Evolutionary conservation across 805 yeast genomes (phyloP), one percentile per base, ranked within the genome.

Genomic region (Sungouiozyma ichnusensis): DNA sequence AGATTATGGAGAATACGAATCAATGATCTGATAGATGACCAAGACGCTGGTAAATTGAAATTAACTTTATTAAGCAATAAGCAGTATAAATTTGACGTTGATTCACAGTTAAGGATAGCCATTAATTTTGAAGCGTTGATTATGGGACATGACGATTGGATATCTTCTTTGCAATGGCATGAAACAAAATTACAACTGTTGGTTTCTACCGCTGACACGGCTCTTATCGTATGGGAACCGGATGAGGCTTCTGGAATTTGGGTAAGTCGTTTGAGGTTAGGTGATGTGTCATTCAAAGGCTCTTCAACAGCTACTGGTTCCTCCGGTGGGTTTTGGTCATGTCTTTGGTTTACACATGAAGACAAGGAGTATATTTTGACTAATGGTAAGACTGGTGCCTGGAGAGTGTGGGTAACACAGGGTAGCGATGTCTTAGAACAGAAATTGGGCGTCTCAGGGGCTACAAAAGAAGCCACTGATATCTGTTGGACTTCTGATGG

Each of bases 131-230:
- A 94, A 55, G 96, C 98, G 0, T 73, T 92, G 45, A 77, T 92
- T 19, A 81, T 92, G 82, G 99, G 98, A 6, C 98, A 92, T 62
- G 99, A 92, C 58, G 99, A 92, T 60, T 92, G 98, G 98, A 80
- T 94, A 19, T 77, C 90, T 2, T 77, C 85, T 8, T 67, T 92
- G 37, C 67, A 72, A 42, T 92, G 98, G 97, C 85, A 81, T 55
- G 60, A 60, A 27, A 58, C 66, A 5, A 70, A 74, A 41, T 54
- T 76, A 29, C 75, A 74, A 48, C 66, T 92, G 27, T 62, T 92
- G 33, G 85, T 96, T 0, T 78, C 95, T 1, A 84, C 95, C 36
- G 90, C 97, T 0, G 98, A 94, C 59, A 82, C 96, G 0, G 84
- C 95, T 0, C 66, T 90, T 39, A 88, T 92, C 84, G 67, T 87